Conservation (phyloP, 2,329 filamentous ascomycete species). For the Acrodontium crateriforme region DNA sequence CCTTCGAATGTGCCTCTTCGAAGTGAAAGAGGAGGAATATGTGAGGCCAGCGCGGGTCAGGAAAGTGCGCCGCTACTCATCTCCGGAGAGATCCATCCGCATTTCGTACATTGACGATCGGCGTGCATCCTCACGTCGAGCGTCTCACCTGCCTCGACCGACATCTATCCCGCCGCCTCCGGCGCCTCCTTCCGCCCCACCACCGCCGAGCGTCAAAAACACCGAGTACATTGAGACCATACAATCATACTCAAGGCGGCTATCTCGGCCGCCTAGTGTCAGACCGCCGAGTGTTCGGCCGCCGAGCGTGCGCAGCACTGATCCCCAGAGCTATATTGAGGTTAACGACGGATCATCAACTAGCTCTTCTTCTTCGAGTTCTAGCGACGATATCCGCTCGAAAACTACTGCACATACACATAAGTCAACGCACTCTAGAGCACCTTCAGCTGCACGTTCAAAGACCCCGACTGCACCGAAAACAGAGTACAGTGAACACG, state of each 20-base stretch:
- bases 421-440: conserved; percentile 11
- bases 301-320: conserved; percentile 13
- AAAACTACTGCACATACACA: conserved; percentile 14
- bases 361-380: conserved; percentile 12
- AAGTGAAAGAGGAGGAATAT: conserved; percentile 30
- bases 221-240: conserved; percentile 12
- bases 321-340: conserved; percentile 33
- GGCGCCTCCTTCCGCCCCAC: conserved; percentile 8
- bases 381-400: conserved; percentile 16
- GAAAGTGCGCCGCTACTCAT: conserved; percentile 17
- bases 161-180: conserved; percentile 9
- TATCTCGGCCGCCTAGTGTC: conserved; percentile 15
- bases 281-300: conserved; percentile 5
- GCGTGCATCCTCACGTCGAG: conserved; percentile 5
- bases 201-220: conserved; percentile 6
- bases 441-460: conserved; percentile 5
- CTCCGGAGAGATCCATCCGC: conserved; percentile 9
- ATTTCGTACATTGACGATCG: conserved; percentile 15
- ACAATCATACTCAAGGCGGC: conserved; percentile 3
- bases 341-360: conserved; percentile 12
- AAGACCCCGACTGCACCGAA: conserved; percentile 9
- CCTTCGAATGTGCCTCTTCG: conserved; percentile 33
- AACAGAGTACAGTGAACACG: conserved; percentile 28
- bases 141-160: conserved; percentile 4
- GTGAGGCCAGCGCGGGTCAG: conserved; percentile 18